These are phyloP conservation scores for Tuber magnatum DNA, from an alignment of 495 filamentous ascomycete species.

Conservation along the genomic window DNA sequence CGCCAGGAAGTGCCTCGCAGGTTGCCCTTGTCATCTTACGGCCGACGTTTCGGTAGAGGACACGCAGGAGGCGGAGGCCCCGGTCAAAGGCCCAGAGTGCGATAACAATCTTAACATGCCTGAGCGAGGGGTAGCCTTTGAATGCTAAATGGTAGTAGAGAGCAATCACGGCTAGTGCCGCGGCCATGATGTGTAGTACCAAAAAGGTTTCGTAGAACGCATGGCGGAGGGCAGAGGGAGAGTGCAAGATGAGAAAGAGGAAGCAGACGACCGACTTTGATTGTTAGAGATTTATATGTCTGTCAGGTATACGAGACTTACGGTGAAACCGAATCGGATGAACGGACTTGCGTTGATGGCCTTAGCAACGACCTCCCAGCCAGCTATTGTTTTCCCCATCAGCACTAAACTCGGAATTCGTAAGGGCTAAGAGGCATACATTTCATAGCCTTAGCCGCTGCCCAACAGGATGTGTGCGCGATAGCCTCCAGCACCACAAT, in stretches of 20 bases:
- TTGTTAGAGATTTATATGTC: slow-evolving; percentile 24
- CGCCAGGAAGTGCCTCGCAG: slow-evolving; percentile 59
- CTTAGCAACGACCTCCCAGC: slow-evolving; percentile 47
- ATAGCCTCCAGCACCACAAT: slow-evolving; percentile 71
- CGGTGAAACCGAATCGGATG: slow-evolving; percentile 52
- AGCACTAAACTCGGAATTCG: slow-evolving; percentile 2
- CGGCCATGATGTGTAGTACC: slow-evolving; percentile 64
- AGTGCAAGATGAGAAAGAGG: slow-evolving; percentile 60
- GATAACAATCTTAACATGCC: slow-evolving; percentile 56
- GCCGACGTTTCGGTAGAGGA: slow-evolving; percentile 65
- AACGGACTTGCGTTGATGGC: slow-evolving; percentile 42
- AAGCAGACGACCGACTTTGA: slow-evolving; percentile 53
- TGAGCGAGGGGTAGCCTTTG: slow-evolving; percentile 54
- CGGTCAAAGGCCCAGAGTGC: slow-evolving; percentile 63
- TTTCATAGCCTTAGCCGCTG: slow-evolving; percentile 24
- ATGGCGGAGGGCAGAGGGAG: slow-evolving; percentile 68
- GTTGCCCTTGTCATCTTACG: slow-evolving; percentile 52
- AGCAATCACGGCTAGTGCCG: slow-evolving; percentile 56
- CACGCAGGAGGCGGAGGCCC: slow-evolving; percentile 48
- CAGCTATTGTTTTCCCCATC: slow-evolving; percentile 22
- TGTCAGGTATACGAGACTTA: slow-evolving; percentile 41
- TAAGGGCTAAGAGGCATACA: slow-evolving; percentile 9
- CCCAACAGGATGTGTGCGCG: slow-evolving; percentile 66
- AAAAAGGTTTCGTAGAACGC: slow-evolving; percentile 89
- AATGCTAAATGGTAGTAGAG: slow-evolving; percentile 64